Evolutionary conservation across 768 basidiomycete genomes (phyloP), one percentile per base, ranked within the genome.

Genomic region (Roridomyces roridus): DNA sequence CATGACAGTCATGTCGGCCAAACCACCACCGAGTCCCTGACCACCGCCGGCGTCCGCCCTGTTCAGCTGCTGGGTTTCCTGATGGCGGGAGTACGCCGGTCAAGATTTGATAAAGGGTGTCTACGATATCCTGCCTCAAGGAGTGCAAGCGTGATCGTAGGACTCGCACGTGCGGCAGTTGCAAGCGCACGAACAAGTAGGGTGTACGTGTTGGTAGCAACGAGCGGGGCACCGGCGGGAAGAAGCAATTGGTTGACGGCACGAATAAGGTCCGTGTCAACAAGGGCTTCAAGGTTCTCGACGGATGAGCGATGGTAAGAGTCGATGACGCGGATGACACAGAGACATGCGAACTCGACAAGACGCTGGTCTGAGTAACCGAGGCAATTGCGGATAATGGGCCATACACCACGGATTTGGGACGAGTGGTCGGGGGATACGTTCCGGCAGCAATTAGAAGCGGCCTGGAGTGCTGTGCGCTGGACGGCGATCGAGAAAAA

Each of bases 401-500:
- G 88, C 89, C 91, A 92, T 36, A 94, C 91, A 42, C 90, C 91
- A 36, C 82, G 85, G 67, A 98, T 89, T 86, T 94, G 94, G 29
- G 84, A 70, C 73, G 95, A 96, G 68, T 93, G 88, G 56, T 98
- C 97, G 24, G 90, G 71, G 3, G 93, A 88, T 47, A 97, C 85
- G 70, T 94, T 94, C 45, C 94, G 87, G 74, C 97, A 98, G 66
- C 97, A 98, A 66, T 98, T 98, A 29, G 96, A 89, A 2, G 96
- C 96, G 17, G 97, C 96, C 65, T 97, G 95, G 23, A 99, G 78
- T 21, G 97, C 97, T 0, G 95, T 98, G 46, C 97, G 85, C 70
- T 99, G 97, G 12, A 98, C 96, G 26, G 95, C 92, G 65, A 96
- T 98, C 15, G 94, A 95, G 77, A 98, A 98, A 77, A 99, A 99